Evolutionary conservation across 108 stramenopile genomes (phyloP), one percentile per base, ranked within the genome.

Genomic region (Nannochloropsis granulata): DNA sequence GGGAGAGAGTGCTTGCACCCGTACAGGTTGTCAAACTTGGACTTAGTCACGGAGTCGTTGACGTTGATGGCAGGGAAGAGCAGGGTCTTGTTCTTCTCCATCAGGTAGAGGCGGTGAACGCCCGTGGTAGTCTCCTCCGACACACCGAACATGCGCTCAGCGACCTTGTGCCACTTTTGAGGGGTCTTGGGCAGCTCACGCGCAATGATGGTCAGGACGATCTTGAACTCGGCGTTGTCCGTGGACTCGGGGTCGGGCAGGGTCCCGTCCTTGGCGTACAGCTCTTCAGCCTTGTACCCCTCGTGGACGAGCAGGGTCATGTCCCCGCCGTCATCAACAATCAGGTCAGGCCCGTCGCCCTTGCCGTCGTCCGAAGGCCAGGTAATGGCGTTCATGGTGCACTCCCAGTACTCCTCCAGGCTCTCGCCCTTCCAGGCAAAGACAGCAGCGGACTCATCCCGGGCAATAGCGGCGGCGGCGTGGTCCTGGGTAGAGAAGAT

Each of bases 1-100:
- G 97, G 97, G 81, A 99, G 96, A 16, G 97, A 98, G 95, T 99
- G 98, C 95, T 98, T 97, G 97, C 98, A 99, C 87, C 98, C 98
- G 92, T 99, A 99, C 79, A 99, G 92, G 95, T 99, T 99, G 94
- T 99, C 98, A 92, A 99, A 99, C 91, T 99, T 99, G 92, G 97
- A 97, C 94, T 99, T 99, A 93, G 98, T 99, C 83, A 99, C 98
- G 43, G 95, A 96, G 93, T 99, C 98, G 93, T 99, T 99, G 86
- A 99, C 98, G 90, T 99, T 99, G 95, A 99, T 98, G 89, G 96
- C 96, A 43, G 98, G 95, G 95, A 99, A 97, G 86, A 99, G 94
- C 26, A 99, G 96, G 82, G 92, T 91, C 86, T 95, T 94, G 84
- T 90, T 91, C 94, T 98, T 96, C 93, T 97, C 96, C 98, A 99